A percentile compares a stretch with the other conserved stretches of the same genome.
These are phyloP conservation scores for Aspergillus fischeri DNA, from an alignment of 2,329 filamentous ascomycete species.

Conservation along the genomic window DNA sequence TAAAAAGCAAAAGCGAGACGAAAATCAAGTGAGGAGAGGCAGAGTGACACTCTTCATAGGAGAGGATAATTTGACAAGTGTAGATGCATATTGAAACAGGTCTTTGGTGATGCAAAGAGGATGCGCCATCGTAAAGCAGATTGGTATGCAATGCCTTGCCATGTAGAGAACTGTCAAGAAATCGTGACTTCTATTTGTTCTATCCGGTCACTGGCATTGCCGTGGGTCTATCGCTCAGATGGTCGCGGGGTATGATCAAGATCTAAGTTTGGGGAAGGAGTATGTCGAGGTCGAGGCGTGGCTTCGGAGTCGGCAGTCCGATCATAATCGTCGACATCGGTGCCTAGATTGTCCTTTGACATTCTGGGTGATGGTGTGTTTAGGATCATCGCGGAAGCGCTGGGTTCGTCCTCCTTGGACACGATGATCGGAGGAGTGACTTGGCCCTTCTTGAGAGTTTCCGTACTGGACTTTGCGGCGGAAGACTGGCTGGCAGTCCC, in stretches of 20 bases:
- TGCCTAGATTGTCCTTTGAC: conserved; percentile 14
- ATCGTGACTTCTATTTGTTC: conserved; percentile 11
- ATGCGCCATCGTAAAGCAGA: not conserved
- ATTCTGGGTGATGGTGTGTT: conserved; percentile 19
- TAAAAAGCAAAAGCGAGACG: conserved; percentile 11
- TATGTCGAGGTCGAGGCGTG: conserved; percentile 30
- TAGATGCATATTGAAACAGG: not conserved
- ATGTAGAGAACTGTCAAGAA: conserved; percentile 1
- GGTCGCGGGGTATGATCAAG: conserved; percentile 25
- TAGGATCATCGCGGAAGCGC: conserved; percentile 6
- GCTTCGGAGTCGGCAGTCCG: conserved; percentile 28
- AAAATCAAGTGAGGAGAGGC: conserved; percentile 23
- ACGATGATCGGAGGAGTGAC: conserved; percentile 28
- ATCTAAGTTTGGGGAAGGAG: conserved; percentile 23
- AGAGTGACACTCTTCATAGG: not conserved
- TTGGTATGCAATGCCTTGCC: not conserved
- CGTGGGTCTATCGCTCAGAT: conserved; percentile 18
- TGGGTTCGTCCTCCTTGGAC: not conserved
- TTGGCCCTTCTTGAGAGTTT: conserved; percentile 21
- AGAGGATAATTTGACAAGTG: not conserved
- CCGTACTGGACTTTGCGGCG: conserved; percentile 4
- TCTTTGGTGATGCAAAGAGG: not conserved
- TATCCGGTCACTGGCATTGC: conserved; percentile 5
- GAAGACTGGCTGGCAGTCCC: conserved; percentile 3
- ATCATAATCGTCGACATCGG: conserved; percentile 16